A percentile compares a stretch with the other conserved stretches of the same genome.
These are phyloP conservation scores for Nothophaeocryptopus gaeumannii DNA, from an alignment of 2,329 filamentous ascomycete species.

Conservation along the genomic window DNA sequence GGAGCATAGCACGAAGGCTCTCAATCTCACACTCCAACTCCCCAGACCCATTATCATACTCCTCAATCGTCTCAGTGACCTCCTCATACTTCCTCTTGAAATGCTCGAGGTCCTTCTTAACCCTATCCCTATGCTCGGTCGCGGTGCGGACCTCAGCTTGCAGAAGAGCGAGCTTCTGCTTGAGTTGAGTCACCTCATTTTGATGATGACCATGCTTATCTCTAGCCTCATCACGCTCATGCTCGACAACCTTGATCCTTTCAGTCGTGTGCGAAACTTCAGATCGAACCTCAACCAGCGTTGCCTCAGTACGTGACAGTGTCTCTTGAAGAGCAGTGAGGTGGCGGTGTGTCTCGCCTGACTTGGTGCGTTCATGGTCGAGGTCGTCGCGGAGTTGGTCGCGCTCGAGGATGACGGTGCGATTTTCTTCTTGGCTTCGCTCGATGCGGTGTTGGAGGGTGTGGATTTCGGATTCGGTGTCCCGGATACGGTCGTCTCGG, in stretches of 20 bases:
- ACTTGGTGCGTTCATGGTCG: conserved; percentile 24
- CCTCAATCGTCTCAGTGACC: conserved; percentile 29
- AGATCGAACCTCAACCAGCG: conserved; percentile 22
- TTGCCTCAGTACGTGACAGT: conserved; percentile 25
- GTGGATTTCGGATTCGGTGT: conserved; percentile 26
- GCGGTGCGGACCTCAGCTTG: conserved; percentile 25
- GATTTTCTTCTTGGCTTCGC: conserved; percentile 28
- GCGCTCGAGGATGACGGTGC: conserved; percentile 26
- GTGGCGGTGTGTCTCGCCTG: conserved; percentile 25
- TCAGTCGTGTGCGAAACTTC: conserved; percentile 26
- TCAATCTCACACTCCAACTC: conserved; percentile 34
- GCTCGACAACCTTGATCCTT: conserved; percentile 28
- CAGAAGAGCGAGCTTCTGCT: conserved; percentile 26
- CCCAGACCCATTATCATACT: conserved; percentile 21
- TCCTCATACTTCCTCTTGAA: conserved; percentile 28
- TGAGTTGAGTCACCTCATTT: conserved; percentile 25
- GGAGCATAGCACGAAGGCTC: conserved; percentile 27
- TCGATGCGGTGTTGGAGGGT: conserved; percentile 26
- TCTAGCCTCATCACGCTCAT: conserved; percentile 29
- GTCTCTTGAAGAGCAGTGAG: conserved; percentile 25
- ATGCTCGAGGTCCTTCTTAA: conserved; percentile 27
- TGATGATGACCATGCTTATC: conserved; percentile 25
- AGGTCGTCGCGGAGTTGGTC: conserved; percentile 31
- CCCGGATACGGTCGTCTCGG: conserved; percentile 27
- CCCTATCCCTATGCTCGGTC: conserved; percentile 25